phyloP scores from a whole-genome alignment of 306 rosid genomes.

The Prunus mongolica region DNA sequence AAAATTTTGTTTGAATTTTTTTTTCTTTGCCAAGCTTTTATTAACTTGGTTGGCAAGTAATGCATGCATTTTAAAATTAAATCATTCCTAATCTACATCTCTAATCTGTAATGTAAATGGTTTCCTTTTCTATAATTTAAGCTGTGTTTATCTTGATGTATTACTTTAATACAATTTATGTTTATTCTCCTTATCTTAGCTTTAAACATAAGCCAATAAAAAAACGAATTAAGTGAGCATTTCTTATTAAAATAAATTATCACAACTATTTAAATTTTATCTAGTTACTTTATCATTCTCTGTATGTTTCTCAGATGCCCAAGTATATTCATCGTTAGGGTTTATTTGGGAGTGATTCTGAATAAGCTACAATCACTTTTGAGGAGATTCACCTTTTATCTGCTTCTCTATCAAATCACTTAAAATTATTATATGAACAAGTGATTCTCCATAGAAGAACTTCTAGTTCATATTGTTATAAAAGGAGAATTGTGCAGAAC shows the following conservation, averaged over 20 bases:
- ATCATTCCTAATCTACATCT: background rate
- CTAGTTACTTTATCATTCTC: too few species aligned
- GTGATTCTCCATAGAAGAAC: too few species aligned
- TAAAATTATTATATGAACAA: too few species aligned
- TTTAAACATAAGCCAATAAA: background rate
- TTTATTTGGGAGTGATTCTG: too few species aligned
- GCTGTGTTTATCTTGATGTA: background rate
- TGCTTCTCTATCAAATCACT: too few species aligned
- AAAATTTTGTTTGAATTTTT: background rate
- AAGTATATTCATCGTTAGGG: background rate
- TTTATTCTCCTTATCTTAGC: background rate
- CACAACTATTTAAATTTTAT: too few species aligned
- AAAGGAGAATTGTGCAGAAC: too few species aligned
- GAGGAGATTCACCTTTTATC: fast-evolving
- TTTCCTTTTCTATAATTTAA: background rate
- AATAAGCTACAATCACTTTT: too few species aligned
- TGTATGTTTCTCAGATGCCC: background rate
- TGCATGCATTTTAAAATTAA: background rate
- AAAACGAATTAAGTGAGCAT: background rate
- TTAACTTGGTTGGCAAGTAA: background rate
- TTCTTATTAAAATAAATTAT: background rate
- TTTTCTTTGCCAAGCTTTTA: background rate
- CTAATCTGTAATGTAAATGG: background rate
- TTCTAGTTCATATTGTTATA: too few species aligned
- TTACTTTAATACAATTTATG: background rate